Conservation (phyloP, 768 basidiomycete species). For the Lyophyllum atratum region DNA sequence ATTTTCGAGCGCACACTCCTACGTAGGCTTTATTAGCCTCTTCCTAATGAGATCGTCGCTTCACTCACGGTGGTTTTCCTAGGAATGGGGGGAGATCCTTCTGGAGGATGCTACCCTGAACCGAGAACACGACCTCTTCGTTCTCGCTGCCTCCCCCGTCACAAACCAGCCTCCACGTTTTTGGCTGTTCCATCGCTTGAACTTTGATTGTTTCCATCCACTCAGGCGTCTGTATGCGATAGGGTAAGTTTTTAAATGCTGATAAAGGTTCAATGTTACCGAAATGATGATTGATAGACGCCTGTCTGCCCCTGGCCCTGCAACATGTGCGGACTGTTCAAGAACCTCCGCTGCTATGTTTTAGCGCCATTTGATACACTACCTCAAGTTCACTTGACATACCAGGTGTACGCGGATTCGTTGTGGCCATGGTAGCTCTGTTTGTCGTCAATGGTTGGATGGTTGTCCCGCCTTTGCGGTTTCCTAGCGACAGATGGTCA, state of each 20-base stretch:
- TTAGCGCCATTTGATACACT: neutral
- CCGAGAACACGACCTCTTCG: constrained; percentile 7
- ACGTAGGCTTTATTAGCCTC: neutral
- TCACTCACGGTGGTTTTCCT: constrained; percentile 9
- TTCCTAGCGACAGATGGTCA: no score
- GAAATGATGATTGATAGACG: neutral
- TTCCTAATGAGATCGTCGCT: no score
- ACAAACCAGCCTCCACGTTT: neutral
- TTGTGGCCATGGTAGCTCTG: no score
- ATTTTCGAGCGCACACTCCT: neutral
- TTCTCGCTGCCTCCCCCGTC: neutral
- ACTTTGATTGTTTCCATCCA: neutral
- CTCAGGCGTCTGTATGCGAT: neutral
- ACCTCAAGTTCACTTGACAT: no score
- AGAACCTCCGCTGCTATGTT: neutral
- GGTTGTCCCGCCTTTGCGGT: no score
- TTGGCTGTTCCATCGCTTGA: neutral
- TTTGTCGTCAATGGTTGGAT: no score
- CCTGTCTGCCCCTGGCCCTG: neutral
- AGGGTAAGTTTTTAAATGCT: no score
- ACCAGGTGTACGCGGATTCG: no score
- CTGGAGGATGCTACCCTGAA: constrained; percentile 3
- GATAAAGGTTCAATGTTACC: neutral
- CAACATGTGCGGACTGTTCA: neutral
- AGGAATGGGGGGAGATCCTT: constrained; percentile 9